Percentiles rank a stretch among this genome's conserved stretches.
Evolutionary conservation across 495 filamentous ascomycete species (phyloP).

Genomic region (Haplographium delicatum): DNA sequence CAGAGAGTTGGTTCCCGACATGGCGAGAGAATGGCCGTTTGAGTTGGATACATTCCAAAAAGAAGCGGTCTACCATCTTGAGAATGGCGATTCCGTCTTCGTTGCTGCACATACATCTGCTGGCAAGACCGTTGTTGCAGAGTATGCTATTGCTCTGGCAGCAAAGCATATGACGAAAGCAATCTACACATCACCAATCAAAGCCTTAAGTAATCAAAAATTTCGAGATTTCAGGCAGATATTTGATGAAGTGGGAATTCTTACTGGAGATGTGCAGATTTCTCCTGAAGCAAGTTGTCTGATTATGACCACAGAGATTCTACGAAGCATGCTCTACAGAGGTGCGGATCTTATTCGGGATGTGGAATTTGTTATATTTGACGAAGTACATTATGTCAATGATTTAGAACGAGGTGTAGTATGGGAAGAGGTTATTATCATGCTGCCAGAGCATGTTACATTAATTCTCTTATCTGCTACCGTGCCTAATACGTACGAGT

Average conservation of each 20-base stretch:
- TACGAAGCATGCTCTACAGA: slow-evolving; percentile 96
- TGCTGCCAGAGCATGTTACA: slow-evolving; percentile 95
- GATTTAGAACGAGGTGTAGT: slow-evolving; percentile 96
- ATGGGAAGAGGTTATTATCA: slow-evolving; percentile 99
- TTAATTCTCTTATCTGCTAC: slow-evolving; percentile 93
- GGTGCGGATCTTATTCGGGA: slow-evolving; percentile 95
- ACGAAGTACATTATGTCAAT: slow-evolving; percentile 98
- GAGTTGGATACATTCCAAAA: slow-evolving; percentile 98
- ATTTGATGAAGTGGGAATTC: slow-evolving; percentile 93
- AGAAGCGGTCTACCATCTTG: slow-evolving; percentile 95
- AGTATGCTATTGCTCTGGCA: slow-evolving; percentile 94
- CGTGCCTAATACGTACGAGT: slow-evolving; percentile 95
- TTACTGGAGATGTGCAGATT: slow-evolving; percentile 97
- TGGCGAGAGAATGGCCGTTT: slow-evolving; percentile 94
- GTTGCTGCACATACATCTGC: slow-evolving; percentile 98
- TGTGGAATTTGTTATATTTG: slow-evolving; percentile 98
- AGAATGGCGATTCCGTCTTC: slow-evolving; percentile 95
- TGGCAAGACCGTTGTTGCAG: slow-evolving; percentile 96
- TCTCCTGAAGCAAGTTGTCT: slow-evolving; percentile 96
- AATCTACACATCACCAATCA: slow-evolving; percentile 98
- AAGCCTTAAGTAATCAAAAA: slow-evolving; percentile 97
- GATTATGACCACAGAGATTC: slow-evolving; percentile 98
- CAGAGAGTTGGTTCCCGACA: slow-evolving; percentile 84
- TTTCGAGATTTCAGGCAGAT: slow-evolving; percentile 86
- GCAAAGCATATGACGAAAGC: slow-evolving; percentile 98